Conservation (phyloP, 176 grass and related monocot species). For the Aegilops umbellulata region DNA sequence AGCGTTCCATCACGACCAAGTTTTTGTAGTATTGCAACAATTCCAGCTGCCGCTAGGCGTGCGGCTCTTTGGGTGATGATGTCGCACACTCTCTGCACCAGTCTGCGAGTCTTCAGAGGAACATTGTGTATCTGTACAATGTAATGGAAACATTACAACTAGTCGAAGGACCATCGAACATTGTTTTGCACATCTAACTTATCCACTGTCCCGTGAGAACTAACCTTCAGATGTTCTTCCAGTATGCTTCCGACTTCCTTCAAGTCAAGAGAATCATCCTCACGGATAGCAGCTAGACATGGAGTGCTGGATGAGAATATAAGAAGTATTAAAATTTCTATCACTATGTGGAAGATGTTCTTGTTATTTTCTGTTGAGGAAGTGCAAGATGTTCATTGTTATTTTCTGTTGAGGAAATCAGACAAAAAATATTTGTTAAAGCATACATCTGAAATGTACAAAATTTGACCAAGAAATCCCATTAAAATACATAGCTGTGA, state of each 20-base stretch:
- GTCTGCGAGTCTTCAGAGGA: constrained; percentile 58
- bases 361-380: not conserved
- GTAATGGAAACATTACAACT: not conserved
- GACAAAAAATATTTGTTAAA: not conserved
- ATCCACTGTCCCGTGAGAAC: not conserved
- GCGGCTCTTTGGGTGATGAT: constrained; percentile 64
- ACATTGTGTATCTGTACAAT: constrained; percentile 49
- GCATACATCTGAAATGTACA: not conserved
- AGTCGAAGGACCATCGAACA: not conserved
- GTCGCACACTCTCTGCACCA: constrained; percentile 64
- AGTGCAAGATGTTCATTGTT: not conserved
- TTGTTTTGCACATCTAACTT: not conserved
- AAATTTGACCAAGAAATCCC: not conserved
- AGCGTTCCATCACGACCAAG: constrained; percentile 66
- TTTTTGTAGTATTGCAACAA: constrained; percentile 76
- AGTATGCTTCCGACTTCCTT: constrained; percentile 56
- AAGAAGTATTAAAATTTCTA: not conserved
- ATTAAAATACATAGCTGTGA: not conserved
- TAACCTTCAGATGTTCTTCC: constrained; percentile 64
- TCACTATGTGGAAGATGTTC: not conserved
- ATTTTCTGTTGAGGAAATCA: not conserved
- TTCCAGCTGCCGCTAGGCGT: constrained; percentile 65
- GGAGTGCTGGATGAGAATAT: constrained; percentile 47
- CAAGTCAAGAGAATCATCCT: constrained; percentile 68
- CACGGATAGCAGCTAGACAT: constrained; percentile 58